Evolutionary conservation across 2,329 filamentous ascomycete genomes (phyloP), one percentile per base, ranked within the genome.

Genomic region (Penicillium sp.): DNA sequence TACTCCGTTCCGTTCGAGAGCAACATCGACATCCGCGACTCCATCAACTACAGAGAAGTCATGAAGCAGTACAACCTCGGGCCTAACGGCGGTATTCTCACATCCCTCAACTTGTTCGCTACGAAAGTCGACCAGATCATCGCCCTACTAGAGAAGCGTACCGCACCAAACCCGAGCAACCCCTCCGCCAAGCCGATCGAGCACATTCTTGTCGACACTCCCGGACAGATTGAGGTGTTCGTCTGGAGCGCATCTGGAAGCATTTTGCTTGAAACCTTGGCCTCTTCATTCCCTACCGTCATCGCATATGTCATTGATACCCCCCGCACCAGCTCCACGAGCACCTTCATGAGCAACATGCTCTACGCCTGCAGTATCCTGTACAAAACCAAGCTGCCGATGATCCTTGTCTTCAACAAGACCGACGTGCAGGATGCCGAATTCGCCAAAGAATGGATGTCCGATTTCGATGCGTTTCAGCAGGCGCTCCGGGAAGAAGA

Each of bases 311-410:
- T 98, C 52, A 95, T 98, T 69, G 93, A 98, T 70, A 98, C 93
- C 2, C 93, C 94, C 3, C 83, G 93, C 47, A 95, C 90, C 13
- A 83, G 86, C 32, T 95, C 88, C 33, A 97, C 93, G 0, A 90
- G 86, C 56, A 98, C 93, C 0, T 98, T 98, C 72, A 97, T 98
- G 93, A 94, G 87, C 68, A 98, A 98, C 72, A 98, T 98, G 93
- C 83, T 98, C 38, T 98, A 98, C 70, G 93, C 93, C 21, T 97
- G 93, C 77, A 95, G 87, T 53, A 98, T 98, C 57, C 80, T 98
- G 13, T 98, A 98, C 80, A 97, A 97, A 76, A 97, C 91, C 2
- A 95, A 95, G 68, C 77, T 98, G 0, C 93, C 93, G 22, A 98
- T 98, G 93, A 94, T 98, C 47, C 75, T 98, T 7, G 93, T 98